Evolutionary conservation across 2,329 filamentous ascomycete species (phyloP), one percentile per base, ranked within the genome.

Genomic region (Cytospora leucostoma): DNA sequence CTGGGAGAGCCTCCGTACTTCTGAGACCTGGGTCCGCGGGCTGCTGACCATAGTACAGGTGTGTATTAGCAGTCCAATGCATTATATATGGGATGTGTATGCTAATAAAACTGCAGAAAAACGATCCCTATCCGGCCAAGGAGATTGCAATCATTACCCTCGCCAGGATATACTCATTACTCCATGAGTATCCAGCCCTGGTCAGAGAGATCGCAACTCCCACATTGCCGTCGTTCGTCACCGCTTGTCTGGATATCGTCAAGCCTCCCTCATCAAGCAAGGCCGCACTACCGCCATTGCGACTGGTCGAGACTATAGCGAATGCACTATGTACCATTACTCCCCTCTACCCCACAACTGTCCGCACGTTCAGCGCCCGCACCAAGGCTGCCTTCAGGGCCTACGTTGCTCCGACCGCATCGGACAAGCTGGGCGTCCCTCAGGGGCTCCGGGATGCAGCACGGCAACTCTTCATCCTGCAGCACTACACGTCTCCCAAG

Each of bases 161-260:
- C 66, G 90, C 91, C 21, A 88, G 90, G 71, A 93, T 97, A 69
- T 97, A 95, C 77, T 83, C 87, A 68, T 84, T 95, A 40, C 89
- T 93, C 49, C 91, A 93, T 71, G 86, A 89, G 44, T 93, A 93
- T 72, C 91, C 90, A 65, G 95, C 92, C 10, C 80, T 97, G 59
- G 82, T 94, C 52, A 85, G 94, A 69, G 93, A 97, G 73, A 91
- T 97, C 65, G 93, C 91, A 1, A 96, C 93, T 0, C 92, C 92
- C 3, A 91, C 87, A 3, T 78, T 97, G 21, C 87, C 91, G 1
- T 78, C 84, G 1, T 96, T 94, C 70, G 83, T 93, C 53, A 87
- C 85, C 0, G 82, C 89, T 3, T 92, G 90, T 69, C 75, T 97
- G 52, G 87, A 89, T 70, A 80, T 94, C 52, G 77, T 84, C 72